Evolutionary conservation across 2,329 filamentous ascomycete genomes (phyloP), one percentile per base, ranked within the genome.

Genomic region (Coniochaeta hoffmannii): DNA sequence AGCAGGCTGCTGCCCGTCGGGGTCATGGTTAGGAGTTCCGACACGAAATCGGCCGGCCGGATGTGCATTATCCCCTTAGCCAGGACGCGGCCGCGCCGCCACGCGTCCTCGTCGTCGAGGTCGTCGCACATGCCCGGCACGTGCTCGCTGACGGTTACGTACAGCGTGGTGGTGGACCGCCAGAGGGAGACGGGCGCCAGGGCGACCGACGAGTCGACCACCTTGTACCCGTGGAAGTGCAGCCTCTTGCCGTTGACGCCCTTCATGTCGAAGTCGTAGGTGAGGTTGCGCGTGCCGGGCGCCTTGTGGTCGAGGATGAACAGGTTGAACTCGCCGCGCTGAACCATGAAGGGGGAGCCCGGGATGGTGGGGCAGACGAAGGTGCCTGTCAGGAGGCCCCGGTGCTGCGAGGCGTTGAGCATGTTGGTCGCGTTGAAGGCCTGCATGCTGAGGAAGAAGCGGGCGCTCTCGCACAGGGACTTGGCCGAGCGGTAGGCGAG

Each of bases 211-310:
- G 83, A 78, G 65, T 86, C 79, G 41, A 87, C 76, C 1, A 81
- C 73, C 66, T 87, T 87, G 68, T 79, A 82, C 0, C 83, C 84
- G 58, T 83, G 75, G 63, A 88, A 82, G 56, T 80, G 78, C 49
- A 83, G 75, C 50, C 69, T 71, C 46, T 73, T 69, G 14, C 79
- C 80, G 57, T 80, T 70, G 4, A 77, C 72, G 5, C 80, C 79
- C 26, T 72, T 72, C 75, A 87, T 79, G 60, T 81, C 78, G 57
- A 86, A 82, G 62, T 84, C 76, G 63, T 87, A 87, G 0, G 76
- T 78, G 30, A 87, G 67, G 58, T 82, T 85, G 28, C 74, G 74
- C 5, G 80, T 83, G 17, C 82, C 81, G 0, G 83, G 76, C 0
- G 78, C 74, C 57, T 76, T 73, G 34, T 73, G 67, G 61, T 84